phyloP scores from a whole-genome alignment of 1,139 yeast species.

The Geotrichum klebahnii region DNA sequence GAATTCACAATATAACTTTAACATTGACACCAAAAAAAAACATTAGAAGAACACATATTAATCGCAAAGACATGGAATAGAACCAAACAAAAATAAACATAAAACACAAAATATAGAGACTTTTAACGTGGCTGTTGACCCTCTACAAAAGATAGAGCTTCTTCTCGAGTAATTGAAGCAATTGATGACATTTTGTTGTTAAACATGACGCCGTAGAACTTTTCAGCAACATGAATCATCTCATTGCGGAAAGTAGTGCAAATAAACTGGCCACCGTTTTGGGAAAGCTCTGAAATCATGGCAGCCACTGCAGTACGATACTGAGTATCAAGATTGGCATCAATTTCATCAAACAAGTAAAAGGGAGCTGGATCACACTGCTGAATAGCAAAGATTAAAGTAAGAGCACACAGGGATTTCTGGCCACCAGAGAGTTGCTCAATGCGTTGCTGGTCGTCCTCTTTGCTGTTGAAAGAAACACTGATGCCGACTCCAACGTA shows the following conservation, averaged over 20 bases:
- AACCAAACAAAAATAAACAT: background rate
- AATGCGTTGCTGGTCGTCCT: constrained; percentile 80
- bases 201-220: constrained; percentile 82
- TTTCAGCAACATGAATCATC: constrained; percentile 81
- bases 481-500: constrained; percentile 81
- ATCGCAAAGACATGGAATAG: too few species aligned
- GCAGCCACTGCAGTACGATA: constrained; percentile 85
- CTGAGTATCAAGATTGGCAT: constrained; percentile 90
- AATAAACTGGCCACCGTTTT: constrained; percentile 61
- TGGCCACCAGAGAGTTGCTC: constrained; percentile 97
- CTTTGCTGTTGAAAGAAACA: constrained; percentile 84
- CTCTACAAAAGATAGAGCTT: constrained; percentile 77
- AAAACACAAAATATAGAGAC: background rate
- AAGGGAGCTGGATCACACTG: constrained; percentile 96
- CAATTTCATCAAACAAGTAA: constrained; percentile 91
- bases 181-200: constrained; percentile 79
- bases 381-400: constrained; percentile 89
- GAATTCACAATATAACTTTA: too few species aligned
- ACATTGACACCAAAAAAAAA: too few species aligned
- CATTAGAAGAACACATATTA: too few species aligned
- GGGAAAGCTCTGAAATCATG: constrained; percentile 62
- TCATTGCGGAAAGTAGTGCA: constrained; percentile 96
- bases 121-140: constrained; percentile 35
- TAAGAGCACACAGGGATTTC: constrained; percentile 89
- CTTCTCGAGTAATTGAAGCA: constrained; percentile 61